These are phyloP conservation scores for Chaetothyriales sp. DNA, from an alignment of 2,329 filamentous ascomycete genomes.

Conservation along the genomic window DNA sequence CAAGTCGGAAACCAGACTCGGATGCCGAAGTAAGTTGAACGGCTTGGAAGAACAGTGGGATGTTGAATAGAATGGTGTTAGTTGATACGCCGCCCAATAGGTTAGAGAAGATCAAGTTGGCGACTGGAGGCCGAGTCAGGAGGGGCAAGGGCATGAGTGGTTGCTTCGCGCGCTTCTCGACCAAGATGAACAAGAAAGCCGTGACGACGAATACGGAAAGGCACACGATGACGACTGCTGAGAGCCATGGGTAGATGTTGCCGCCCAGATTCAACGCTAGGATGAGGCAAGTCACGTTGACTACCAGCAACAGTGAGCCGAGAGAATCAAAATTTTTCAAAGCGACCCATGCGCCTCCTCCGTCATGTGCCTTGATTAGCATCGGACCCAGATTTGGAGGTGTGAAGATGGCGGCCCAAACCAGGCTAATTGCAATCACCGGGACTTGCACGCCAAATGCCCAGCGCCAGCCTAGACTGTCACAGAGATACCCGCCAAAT, in stretches of 20 bases:
- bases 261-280: slow-evolving; percentile 50
- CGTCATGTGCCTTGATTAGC: slow-evolving; percentile 31
- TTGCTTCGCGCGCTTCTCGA: slow-evolving; percentile 37
- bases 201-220: slow-evolving; percentile 36
- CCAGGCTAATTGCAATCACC: slow-evolving; percentile 34
- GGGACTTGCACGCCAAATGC: slow-evolving; percentile 53
- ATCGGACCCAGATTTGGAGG: slow-evolving; percentile 39
- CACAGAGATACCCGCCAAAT: slow-evolving; percentile 55
- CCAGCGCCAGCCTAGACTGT: slow-evolving; percentile 60
- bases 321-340: slow-evolving; percentile 44
- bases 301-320: slow-evolving; percentile 42
- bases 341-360: slow-evolving; percentile 34
- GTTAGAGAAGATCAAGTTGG: slow-evolving; percentile 40
- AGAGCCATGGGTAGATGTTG: slow-evolving; percentile 50
- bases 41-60: slow-evolving; percentile 58
- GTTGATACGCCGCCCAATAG: slow-evolving; percentile 30
- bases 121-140: slow-evolving; percentile 38
- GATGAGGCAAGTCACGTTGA: slow-evolving; percentile 42
- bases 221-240: slow-evolving; percentile 43
- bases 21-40: slow-evolving; percentile 53
- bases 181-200: slow-evolving; percentile 40
- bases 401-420: slow-evolving; percentile 27
- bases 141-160: slow-evolving; percentile 50
- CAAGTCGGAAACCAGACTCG: slow-evolving; percentile 52
- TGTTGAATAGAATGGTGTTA: slow-evolving; percentile 48